Conservation (phyloP, 345 rosid species). For the Lepidium sativum region DNA sequence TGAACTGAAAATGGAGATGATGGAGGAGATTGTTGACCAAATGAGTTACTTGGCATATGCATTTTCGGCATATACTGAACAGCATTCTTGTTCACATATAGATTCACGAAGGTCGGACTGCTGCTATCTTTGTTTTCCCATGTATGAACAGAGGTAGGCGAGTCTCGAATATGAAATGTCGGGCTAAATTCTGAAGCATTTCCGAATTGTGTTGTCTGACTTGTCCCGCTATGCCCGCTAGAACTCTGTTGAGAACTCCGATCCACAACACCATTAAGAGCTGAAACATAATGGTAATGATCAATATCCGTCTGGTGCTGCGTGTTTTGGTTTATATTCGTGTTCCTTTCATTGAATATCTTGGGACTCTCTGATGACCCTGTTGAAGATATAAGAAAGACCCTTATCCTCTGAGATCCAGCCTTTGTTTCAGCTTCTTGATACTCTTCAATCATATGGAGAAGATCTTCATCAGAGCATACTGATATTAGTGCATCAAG, state of each 20-base stretch:
- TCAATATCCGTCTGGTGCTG: conserved; percentile 40
- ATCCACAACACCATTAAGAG: conserved; percentile 62
- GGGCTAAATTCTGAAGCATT: conserved; percentile 44
- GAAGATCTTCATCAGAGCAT: conserved; percentile 78
- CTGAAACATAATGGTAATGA: conserved; percentile 49
- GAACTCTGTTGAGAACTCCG: conserved; percentile 41
- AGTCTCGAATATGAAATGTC: conserved; percentile 33
- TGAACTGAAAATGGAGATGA: conserved; percentile 36
- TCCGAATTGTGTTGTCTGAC: conserved; percentile 40
- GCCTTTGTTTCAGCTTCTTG: conserved; percentile 50
- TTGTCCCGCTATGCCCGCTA: conserved; percentile 40
- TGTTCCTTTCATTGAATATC: conserved; percentile 37
- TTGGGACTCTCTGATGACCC: conserved; percentile 46
- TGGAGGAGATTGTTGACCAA: conserved; percentile 40
- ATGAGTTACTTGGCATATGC: conserved; percentile 26
- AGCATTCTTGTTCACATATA: conserved; percentile 24
- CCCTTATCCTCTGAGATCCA: conserved; percentile 62
- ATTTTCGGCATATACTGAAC: conserved; percentile 27
- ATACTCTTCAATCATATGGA: conserved; percentile 75
- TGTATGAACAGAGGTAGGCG: conserved; percentile 36
- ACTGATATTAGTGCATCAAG: conserved; percentile 83
- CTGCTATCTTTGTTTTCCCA: conserved; percentile 40
- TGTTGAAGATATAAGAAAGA: conserved; percentile 53
- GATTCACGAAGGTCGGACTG: conserved; percentile 33
- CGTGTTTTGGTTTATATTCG: conserved; percentile 12